Evolutionary conservation across 2,329 filamentous ascomycete species (phyloP).

Genomic region (Phialophora chinensis): DNA sequence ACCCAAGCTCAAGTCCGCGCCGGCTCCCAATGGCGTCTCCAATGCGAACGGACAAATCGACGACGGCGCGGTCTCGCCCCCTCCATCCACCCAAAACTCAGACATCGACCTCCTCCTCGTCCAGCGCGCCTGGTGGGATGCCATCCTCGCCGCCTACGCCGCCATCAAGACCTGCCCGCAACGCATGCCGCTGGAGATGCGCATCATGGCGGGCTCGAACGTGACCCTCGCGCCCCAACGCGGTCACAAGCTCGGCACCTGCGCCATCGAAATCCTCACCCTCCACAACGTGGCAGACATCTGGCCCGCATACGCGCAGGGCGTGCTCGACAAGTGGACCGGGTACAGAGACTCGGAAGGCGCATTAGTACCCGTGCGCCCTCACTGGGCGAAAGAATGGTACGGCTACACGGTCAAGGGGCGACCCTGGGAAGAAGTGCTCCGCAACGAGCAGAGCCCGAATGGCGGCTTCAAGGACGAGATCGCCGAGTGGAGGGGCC

Average conservation of each 20-base stretch:
- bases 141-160: constrained; percentile 44
- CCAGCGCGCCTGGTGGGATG: constrained; percentile 59
- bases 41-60: constrained; percentile 7
- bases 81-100: constrained; percentile 22
- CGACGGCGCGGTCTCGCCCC: background rate
- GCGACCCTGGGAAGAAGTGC: constrained; percentile 27
- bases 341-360: constrained; percentile 25
- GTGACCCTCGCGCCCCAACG: constrained; percentile 35
- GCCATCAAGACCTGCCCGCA: constrained; percentile 31
- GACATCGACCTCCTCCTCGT: constrained; percentile 52
- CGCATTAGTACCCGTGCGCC: constrained; percentile 24
- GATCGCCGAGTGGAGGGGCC: constrained; percentile 30
- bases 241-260: constrained; percentile 29
- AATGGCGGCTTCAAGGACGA: constrained; percentile 28
- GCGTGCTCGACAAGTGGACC: constrained; percentile 35
- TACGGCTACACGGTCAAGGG: constrained; percentile 30
- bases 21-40: background rate
- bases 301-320: constrained; percentile 33
- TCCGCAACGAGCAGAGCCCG: constrained; percentile 19
- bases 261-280: constrained; percentile 35
- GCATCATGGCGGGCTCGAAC: constrained; percentile 35
- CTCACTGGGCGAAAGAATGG: constrained; percentile 38
- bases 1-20: constrained; percentile 32
- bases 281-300: constrained; percentile 31
- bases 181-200: constrained; percentile 36